Conservation (phyloP, 129 eudicot genomes). For the Dittrichia graveolens region DNA sequence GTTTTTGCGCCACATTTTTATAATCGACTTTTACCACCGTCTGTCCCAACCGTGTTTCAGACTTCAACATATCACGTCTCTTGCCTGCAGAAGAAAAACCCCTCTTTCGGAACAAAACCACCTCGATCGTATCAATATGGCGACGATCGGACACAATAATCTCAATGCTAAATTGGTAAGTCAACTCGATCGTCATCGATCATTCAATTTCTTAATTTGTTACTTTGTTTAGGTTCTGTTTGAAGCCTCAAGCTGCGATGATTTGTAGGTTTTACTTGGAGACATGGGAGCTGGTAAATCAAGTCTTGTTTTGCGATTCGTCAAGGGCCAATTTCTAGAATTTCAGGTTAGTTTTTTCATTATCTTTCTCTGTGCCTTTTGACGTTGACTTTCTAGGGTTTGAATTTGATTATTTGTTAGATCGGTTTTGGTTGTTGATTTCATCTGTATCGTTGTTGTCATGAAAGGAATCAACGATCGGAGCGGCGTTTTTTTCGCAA, state of each 20-base stretch:
- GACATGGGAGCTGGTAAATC: constrained; percentile 99
- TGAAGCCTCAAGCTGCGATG: constrained; percentile 14
- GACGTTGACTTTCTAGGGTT: constrained; percentile 32
- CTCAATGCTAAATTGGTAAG: constrained; percentile 90
- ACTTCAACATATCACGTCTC: neutral
- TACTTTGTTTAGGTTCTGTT: neutral
- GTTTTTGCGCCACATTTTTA: constrained; percentile 27
- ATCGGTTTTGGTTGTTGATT: constrained; percentile 19
- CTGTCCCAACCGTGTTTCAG: constrained; percentile 21
- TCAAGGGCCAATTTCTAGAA: constrained; percentile 97
- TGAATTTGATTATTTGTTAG: constrained; percentile 14
- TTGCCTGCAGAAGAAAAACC: constrained; percentile 14
- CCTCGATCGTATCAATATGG: constrained; percentile 57
- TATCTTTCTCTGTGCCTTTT: constrained; percentile 4
- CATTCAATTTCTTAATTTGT: neutral
- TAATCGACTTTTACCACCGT: constrained; percentile 13
- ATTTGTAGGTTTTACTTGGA: constrained; percentile 78
- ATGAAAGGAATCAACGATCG: constrained; percentile 92
- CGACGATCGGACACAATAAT: constrained; percentile 69
- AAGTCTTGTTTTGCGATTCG: constrained; percentile 90
- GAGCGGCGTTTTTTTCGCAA: constrained; percentile 98
- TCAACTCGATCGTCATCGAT: constrained; percentile 16
- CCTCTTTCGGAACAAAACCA: constrained; percentile 11
- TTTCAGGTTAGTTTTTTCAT: constrained; percentile 60
- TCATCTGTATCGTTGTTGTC: constrained; percentile 7